Evolutionary conservation across 169 alveolate genomes (phyloP), one percentile per base, ranked within the genome.

Genomic region (Theileria equi): DNA sequence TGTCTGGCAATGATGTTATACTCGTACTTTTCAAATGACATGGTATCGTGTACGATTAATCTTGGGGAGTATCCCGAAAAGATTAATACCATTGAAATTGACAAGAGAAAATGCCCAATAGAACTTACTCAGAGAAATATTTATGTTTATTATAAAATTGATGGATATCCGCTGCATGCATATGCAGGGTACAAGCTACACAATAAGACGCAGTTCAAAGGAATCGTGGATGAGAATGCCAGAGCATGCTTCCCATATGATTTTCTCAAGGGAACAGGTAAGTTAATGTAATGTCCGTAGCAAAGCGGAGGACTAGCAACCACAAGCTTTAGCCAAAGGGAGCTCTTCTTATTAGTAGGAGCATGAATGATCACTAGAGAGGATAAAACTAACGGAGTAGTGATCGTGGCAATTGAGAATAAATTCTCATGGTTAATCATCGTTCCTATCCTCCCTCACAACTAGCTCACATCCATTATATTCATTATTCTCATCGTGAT

Each of bases 81-180:
- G 7, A 44, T 13, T 1, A 38, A 19, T 28, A 45, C 34, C 44
- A 31, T 47, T 11, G 16, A 48, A 11, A 25, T 10, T 11, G 34
- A 6, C 13, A 31, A 29, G 21, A 60, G 29, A 17, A 48, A 17
- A 10, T n/a, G 13, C 5, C 21, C 13, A 7, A 47, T 44, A 43
- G 53, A 60, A 43, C 29, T 25, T 26, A 28, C 17, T 38, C 29
- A 47, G 45, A 13, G 45, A 6, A 50, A 61, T 19, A 34, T 77
- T 6, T 57, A 60, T 49, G 77, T 77, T 13, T 77, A 77, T 35
- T 77, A 67, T 63, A 17, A 38, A 26, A 66, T 77, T 26, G 1
- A 32, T 35, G 68, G 68, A 21, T 77, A 77, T 53, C 81, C 86
- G n/a, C 44, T 35, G 57, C 81, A 66, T 49, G 78, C 31, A 11